Evolutionary conservation across 371 early-diverging fungal species (phyloP), one percentile per base, ranked within the genome.

Genomic region (Apophysomyces elegans): DNA sequence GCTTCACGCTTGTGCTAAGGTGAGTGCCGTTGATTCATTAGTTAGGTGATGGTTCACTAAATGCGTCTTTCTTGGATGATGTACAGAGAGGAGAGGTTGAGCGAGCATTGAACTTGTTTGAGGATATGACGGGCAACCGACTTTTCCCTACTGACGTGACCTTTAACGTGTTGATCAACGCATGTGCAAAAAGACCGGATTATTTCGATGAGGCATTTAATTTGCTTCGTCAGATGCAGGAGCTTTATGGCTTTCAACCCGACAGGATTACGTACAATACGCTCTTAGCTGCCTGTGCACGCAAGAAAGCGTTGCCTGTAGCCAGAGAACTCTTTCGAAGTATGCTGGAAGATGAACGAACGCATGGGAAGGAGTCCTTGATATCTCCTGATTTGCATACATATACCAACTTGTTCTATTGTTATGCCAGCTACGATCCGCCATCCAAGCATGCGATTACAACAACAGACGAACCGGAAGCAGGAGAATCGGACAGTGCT

Each of bases 1-100:
- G 97, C 90, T 97, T 21, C 91, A 91, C 68, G 94, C 95, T 1
- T 97, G 97, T 73, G 89, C 95, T 2, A 88, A 89, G 77, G 86
- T 86, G 62, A 73, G 67, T 56, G 5, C 7, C 9, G 16, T 50
- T 50, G 1, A 18, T 7, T 26, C 32, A 26, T 26, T 26, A 26
- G 32, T 26, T 26, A 26, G 32, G 32, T 26, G 2, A 26, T 26
- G 32, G 32, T 26, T 26, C 32, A 5, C 54, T 50, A 21, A 50
- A 50, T 26, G 32, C 2, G 32, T 26, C 32, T 26, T 2, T 26
- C 32, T 26, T 26, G 32, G 32, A 18, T 18, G 54, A 7, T 9
- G 50, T 66, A 13, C 61, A 84, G 75, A 80, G 80, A 58, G 83
- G 84, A 38, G 88, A 95, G 61, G 90, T 90, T 4, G 96, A 96